Conservation (phyloP, 371 early-diverging fungal genomes). For the Pancytospora epiphaga region DNA sequence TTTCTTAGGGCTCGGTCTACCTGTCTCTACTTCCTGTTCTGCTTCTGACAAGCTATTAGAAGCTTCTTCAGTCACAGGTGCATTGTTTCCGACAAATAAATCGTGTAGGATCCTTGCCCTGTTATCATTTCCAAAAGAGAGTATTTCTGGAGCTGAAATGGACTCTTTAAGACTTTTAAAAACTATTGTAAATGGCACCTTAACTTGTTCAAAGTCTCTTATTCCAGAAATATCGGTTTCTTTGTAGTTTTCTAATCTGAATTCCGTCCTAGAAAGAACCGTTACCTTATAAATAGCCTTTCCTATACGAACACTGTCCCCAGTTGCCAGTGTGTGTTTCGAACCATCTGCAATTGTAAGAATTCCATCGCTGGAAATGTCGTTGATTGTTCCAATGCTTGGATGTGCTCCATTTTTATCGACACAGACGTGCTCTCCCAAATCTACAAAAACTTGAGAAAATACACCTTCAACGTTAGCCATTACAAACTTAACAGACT, state of each 20-base stretch:
- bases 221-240: constrained; percentile 18
- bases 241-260: constrained; percentile 18
- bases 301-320: constrained; percentile 50
- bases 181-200: constrained; percentile 31
- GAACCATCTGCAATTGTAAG: constrained; percentile 53
- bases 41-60: constrained; percentile 7
- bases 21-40: background rate
- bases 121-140: constrained; percentile 23
- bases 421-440: constrained; percentile 70
- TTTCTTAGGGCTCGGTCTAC: background rate
- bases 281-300: constrained; percentile 30
- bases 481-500: constrained; percentile 77
- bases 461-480: constrained; percentile 84
- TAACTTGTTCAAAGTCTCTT: constrained; percentile 40
- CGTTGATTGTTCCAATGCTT: constrained; percentile 79
- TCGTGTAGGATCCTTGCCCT: constrained; percentile 22
- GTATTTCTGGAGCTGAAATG: constrained; percentile 21
- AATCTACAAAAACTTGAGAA: constrained; percentile 88
- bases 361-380: constrained; percentile 65
- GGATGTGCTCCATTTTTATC: constrained; percentile 89
- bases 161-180: constrained; percentile 32
- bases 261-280: constrained; percentile 46
- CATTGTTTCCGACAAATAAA: constrained; percentile 1
- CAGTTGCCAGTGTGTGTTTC: constrained; percentile 58
- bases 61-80: background rate